phyloP scores from a whole-genome alignment of 2,329 filamentous ascomycete species.

The Penicillium palitans region DNA sequence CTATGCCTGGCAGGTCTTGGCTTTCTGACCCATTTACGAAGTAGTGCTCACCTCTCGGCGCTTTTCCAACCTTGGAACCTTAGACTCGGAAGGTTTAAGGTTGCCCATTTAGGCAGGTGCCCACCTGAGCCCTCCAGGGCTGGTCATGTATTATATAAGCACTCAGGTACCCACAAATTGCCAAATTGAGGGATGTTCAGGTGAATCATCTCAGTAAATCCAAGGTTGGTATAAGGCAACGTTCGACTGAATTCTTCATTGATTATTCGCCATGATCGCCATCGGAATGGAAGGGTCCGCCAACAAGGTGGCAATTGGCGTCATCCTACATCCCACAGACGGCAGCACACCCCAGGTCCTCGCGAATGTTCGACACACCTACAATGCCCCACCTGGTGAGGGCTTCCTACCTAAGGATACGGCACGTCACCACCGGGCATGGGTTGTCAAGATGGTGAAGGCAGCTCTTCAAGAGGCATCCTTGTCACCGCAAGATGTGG shows the following conservation, averaged over 20 bases:
- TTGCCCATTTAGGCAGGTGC: no score
- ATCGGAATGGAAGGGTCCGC: constrained; percentile 87
- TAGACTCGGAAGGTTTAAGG: no score
- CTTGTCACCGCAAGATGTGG: constrained; percentile 61
- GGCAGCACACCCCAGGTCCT: constrained; percentile 68
- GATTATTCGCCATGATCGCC: constrained; percentile 55
- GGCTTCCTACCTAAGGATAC: constrained; percentile 95
- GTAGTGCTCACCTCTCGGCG: no score
- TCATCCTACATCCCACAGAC: constrained; percentile 72
- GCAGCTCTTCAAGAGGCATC: constrained; percentile 73
- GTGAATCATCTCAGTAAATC: background rate
- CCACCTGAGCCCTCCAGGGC: no score
- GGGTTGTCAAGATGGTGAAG: constrained; percentile 70
- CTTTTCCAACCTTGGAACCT: no score
- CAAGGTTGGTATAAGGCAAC: background rate
- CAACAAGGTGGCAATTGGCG: constrained; percentile 93
- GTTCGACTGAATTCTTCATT: background rate
- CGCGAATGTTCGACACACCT: constrained; percentile 86
- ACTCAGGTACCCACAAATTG: background rate
- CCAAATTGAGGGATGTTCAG: background rate
- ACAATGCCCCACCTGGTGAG: constrained; percentile 83
- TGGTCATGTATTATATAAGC: background rate
- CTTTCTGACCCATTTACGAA: no score
- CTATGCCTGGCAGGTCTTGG: no score
- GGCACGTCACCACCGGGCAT: constrained; percentile 84